Conservation (phyloP, 2,329 filamentous ascomycete genomes). For the Bertia moriformis region DNA sequence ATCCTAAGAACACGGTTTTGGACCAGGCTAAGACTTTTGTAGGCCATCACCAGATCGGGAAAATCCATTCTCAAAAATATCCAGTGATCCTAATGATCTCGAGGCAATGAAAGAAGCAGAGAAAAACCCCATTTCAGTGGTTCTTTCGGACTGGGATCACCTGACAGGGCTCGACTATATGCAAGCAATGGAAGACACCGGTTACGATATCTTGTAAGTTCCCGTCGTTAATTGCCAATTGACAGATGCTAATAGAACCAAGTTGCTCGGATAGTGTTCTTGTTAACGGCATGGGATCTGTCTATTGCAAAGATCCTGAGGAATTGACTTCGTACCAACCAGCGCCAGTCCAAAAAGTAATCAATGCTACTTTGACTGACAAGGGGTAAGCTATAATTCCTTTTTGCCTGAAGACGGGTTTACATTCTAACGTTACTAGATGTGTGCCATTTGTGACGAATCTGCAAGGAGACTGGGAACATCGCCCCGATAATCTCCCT, state of each 20-base stretch:
- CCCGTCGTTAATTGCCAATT: background rate
- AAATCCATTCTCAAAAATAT: constrained; percentile 20
- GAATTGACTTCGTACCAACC: background rate
- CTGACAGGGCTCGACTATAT: constrained; percentile 19
- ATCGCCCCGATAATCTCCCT: constrained; percentile 7
- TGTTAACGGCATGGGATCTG: background rate
- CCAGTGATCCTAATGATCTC: constrained; percentile 16
- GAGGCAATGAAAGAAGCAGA: constrained; percentile 22
- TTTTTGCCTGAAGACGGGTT: too few relatives aligned
- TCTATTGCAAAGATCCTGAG: background rate
- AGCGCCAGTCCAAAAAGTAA: background rate
- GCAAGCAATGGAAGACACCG: background rate
- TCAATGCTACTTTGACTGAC: background rate
- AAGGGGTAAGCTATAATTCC: background rate
- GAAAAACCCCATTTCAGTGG: constrained; percentile 16
- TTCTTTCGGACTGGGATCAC: constrained; percentile 29
- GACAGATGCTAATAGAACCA: too few relatives aligned
- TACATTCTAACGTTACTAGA: too few relatives aligned
- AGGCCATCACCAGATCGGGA: background rate
- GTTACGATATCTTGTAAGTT: constrained; percentile 1
- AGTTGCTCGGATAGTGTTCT: constrained; percentile 1
- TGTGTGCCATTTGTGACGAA: background rate
- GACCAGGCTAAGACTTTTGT: background rate
- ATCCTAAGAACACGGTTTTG: background rate
- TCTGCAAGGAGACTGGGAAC: background rate